phyloP scores from a whole-genome alignment of 2,329 filamentous ascomycete species.

The Thielaviopsis euricoi region DNA sequence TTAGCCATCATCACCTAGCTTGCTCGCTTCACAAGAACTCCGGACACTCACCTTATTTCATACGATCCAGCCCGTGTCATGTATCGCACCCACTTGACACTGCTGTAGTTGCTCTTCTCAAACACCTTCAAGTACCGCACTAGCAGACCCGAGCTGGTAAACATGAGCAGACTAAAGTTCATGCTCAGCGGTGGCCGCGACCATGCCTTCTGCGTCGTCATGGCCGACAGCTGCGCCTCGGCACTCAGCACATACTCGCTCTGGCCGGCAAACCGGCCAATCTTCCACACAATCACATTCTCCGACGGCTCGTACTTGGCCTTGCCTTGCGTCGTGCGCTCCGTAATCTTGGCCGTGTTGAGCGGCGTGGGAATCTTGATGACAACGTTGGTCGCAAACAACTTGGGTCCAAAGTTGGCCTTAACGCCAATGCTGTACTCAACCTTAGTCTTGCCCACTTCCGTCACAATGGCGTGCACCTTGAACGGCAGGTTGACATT shows the following conservation, averaged over 20 bases:
- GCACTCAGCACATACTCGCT: conserved; percentile 90
- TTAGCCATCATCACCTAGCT: conserved; percentile 10
- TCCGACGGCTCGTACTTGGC: conserved; percentile 97
- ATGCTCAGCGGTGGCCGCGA: conserved; percentile 81
- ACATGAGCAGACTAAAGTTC: conserved; percentile 92
- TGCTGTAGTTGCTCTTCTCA: conserved; percentile 97
- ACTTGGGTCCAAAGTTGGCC: conserved; percentile 88
- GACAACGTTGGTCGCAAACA: conserved; percentile 93
- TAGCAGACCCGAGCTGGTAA: conserved; percentile 81
- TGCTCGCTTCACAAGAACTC: background rate
- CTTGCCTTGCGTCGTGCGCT: conserved; percentile 87
- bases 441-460: conserved; percentile 91
- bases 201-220: conserved; percentile 98
- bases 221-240: conserved; percentile 82
- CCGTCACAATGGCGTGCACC: conserved; percentile 95
- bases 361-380: conserved; percentile 89
- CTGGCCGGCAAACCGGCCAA: conserved; percentile 94
- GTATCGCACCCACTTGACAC: conserved; percentile 97
- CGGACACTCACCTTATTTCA: conserved; percentile 63
- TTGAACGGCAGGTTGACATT: conserved; percentile 99
- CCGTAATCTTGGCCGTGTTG: conserved; percentile 86
- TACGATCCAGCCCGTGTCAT: conserved; percentile 98
- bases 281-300: conserved; percentile 99
- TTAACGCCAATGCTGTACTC: conserved; percentile 97
- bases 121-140: conserved; percentile 97